phyloP scores from a whole-genome alignment of 169 alveolate genomes.

The Cryptosporidium ryanae region DNA sequence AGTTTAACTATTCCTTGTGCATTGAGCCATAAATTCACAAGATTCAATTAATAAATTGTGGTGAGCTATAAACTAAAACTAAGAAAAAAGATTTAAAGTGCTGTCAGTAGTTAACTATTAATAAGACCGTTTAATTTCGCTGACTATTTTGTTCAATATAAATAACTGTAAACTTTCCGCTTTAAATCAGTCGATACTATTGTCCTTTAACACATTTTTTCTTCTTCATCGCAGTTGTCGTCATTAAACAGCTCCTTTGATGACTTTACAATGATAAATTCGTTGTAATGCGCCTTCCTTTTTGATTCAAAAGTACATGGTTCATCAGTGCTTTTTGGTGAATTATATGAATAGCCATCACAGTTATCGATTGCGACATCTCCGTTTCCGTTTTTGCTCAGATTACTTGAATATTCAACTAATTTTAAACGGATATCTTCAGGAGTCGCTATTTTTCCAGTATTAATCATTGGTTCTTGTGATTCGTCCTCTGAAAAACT shows the following conservation, averaged over 20 bases:
- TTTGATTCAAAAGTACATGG: constrained; percentile 11
- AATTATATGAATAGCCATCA: not conserved
- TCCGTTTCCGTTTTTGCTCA: not conserved
- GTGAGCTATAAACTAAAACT: too few relatives aligned
- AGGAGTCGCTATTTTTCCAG: constrained; percentile 13
- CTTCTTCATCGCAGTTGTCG: constrained; percentile 1
- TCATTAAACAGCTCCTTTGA: not conserved
- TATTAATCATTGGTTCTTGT: not conserved
- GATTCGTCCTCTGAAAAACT: constrained; percentile 40
- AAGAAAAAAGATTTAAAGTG: too few relatives aligned
- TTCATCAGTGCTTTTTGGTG: constrained; percentile 23
- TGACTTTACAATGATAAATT: constrained; percentile 42
- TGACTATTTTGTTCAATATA: too few relatives aligned
- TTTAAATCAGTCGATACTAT: not conserved
- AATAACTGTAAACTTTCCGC: too few relatives aligned
- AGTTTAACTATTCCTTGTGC: too few relatives aligned
- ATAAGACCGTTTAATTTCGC: too few relatives aligned
- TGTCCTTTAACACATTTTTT: not conserved
- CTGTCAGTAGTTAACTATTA: too few relatives aligned
- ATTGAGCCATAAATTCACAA: too few relatives aligned
- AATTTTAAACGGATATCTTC: constrained; percentile 53
- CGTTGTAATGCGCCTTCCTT: constrained; percentile 51
- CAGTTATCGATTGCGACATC: too few relatives aligned
- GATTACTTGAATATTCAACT: constrained; percentile 11
- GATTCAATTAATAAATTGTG: too few relatives aligned